phyloP scores from a whole-genome alignment of 441 rosid genomes.

The Gossypium schwendimanii region DNA sequence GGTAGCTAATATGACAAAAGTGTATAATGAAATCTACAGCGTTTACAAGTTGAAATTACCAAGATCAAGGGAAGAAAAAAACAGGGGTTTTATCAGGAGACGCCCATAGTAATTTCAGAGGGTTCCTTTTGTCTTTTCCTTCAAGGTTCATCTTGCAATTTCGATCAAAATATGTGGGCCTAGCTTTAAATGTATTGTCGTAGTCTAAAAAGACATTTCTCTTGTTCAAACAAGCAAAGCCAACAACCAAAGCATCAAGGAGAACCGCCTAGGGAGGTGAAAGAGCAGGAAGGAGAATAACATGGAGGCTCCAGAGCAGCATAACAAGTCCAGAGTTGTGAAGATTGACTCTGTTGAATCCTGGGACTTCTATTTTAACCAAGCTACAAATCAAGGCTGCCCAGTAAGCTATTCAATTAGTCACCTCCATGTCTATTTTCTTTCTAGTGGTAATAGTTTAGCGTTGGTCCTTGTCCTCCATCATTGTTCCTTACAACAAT shows the following conservation, averaged over 20 bases:
- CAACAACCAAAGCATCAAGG: neutral
- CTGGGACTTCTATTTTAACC: constrained; percentile 55
- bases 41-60: neutral
- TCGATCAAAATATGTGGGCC: neutral
- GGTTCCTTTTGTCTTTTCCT: neutral
- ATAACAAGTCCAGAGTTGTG: constrained; percentile 42
- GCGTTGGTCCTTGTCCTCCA: neutral
- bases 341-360: constrained; percentile 53
- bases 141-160: neutral
- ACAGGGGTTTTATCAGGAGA: no score
- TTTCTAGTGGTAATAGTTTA: no score
- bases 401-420: constrained; percentile 35
- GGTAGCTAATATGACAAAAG: no score
- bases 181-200: neutral
- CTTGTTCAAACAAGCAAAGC: neutral
- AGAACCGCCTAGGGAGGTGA: neutral
- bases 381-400: constrained; percentile 52
- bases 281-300: neutral
- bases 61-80: neutral
- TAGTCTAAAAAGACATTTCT: neutral
- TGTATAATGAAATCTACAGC: neutral
- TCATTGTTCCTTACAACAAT: neutral
- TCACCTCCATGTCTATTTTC: neutral
- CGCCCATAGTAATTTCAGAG: neutral
- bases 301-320: constrained; percentile 50